A percentile compares a stretch with the other conserved stretches of the same genome.
Conservation (phyloP, 129 eudicot genomes). For the Tanacetum coccineum region DNA sequence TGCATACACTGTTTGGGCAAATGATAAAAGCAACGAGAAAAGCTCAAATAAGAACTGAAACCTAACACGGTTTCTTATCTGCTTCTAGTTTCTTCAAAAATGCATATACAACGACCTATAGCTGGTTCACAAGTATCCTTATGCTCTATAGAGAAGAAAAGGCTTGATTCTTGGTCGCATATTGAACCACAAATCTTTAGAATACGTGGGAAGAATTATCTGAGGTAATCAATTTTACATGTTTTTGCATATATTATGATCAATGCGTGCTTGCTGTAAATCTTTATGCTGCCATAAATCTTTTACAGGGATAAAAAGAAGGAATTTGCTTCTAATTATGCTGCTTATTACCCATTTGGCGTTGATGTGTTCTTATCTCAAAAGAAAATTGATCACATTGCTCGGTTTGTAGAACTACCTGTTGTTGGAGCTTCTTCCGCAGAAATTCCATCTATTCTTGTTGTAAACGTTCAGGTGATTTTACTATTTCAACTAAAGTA, state of each 20-base stretch:
- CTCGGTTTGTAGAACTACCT: constrained; percentile 75
- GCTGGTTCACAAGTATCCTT: constrained; percentile 82
- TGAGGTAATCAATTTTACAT: constrained; percentile 36
- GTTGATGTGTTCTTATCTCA: constrained; percentile 73
- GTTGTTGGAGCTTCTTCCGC: constrained; percentile 33
- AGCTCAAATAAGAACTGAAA: no score
- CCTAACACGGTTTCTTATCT: not conserved
- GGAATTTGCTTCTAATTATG: constrained; percentile 57
- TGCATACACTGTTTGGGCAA: no score
- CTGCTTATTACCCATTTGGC: constrained; percentile 79
- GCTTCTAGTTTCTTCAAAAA: constrained; percentile 52
- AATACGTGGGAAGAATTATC: constrained; percentile 58
- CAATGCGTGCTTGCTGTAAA: not conserved
- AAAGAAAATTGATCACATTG: constrained; percentile 64
- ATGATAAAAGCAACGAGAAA: no score
- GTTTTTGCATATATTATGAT: not conserved
- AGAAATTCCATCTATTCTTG: constrained; percentile 70
- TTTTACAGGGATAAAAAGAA: constrained; percentile 71
- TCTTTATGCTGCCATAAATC: not conserved
- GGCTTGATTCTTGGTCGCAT: constrained; percentile 64
- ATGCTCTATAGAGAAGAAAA: constrained; percentile 57
- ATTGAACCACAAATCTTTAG: constrained; percentile 63
- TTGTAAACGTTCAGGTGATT: constrained; percentile 77
- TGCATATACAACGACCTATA: constrained; percentile 50
- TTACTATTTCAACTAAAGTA: not conserved